Base-by-base conservation (phyloP, 2,329 filamentous ascomycete genomes). In the Botrytis sinoallii region DNA sequence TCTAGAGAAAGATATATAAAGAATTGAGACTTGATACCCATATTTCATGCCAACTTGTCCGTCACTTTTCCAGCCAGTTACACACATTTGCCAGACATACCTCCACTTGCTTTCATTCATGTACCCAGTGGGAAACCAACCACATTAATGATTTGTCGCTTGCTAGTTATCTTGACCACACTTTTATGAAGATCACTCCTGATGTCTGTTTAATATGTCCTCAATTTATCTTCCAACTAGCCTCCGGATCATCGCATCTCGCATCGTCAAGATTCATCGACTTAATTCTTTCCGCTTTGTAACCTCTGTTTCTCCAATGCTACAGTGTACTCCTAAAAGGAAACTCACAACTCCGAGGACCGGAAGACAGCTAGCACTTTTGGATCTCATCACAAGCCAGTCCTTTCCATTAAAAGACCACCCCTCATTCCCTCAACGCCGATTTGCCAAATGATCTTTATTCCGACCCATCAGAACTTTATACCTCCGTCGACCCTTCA, bases 21-120 rank as follows among this genome's bases (percentile, higher is more conserved):
- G 66, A 52, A 61, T 38, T 35, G 20, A 71, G n/a, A 73, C n/a
- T 63, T 71, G 67, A 73, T 73, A 73, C 72, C 72, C 67, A 69
- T 46, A 40, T 59, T 48, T 25, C 14, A 55, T 52, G 8, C 10
- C 35, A 18, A 29, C 18, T 42, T 63, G 8, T n/a, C 2, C 16
- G 6, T 10, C 32, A n/a, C 9, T 10, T 32, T 4, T n/a, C 25
- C 25, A 68, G 48, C 2, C 38, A 40, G 32, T 68, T 18, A 22
- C 32, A 29, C 38, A 7, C 48, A 68, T 29, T 18, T 57, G 20
- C 32, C 16, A 32, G 25, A 52, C 52, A 42, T 9, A 25, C 22
- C 29, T 20, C 48, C 9, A 12, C 22, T 40, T 55, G 35, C 16
- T 40, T 55, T 46, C n/a, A 12, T 48, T 46, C 25, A 44, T 35